phyloP scores from a whole-genome alignment of 495 filamentous ascomycete genomes.

The Penicillium herquei region DNA sequence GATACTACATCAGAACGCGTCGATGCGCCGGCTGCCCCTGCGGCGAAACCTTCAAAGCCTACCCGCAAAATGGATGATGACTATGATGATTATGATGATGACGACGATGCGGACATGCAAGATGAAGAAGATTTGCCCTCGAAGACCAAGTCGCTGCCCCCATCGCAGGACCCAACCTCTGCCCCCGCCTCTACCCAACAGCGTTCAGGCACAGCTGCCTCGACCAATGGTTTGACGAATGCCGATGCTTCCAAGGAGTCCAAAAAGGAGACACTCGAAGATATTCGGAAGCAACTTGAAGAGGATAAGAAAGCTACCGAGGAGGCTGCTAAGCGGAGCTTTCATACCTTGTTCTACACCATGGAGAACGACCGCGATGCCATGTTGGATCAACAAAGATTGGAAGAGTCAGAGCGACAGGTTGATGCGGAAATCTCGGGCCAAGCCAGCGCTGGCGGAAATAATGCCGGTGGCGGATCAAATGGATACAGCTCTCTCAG shows the following conservation, averaged over 20 bases:
- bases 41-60: slow-evolving; percentile 55
- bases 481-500: slow-evolving; percentile 80
- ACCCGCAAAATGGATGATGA: slow-evolving; percentile 78
- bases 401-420: slow-evolving; percentile 94
- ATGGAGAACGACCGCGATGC: slow-evolving; percentile 91
- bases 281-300: slow-evolving; percentile 88
- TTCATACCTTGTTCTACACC: slow-evolving; percentile 90
- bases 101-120: slow-evolving; percentile 70
- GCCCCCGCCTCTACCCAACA: slow-evolving; percentile 28
- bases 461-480: slow-evolving; percentile 44
- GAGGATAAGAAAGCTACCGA: slow-evolving; percentile 92
- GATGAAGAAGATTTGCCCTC: slow-evolving; percentile 51
- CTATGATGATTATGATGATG: slow-evolving; percentile 79
- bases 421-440: slow-evolving; percentile 90
- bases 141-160: slow-evolving; percentile 56
- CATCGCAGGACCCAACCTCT: slow-evolving; percentile 34
- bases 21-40: slow-evolving; percentile 36
- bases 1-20: slow-evolving; percentile 35
- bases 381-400: slow-evolving; percentile 95
- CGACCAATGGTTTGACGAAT: slow-evolving; percentile 19
- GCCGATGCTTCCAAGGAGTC: slow-evolving; percentile 38
- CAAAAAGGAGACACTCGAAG: slow-evolving; percentile 69
- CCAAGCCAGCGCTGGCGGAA: slow-evolving; percentile 51
- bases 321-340: slow-evolving; percentile 83
- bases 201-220: slow-evolving; percentile 27